Conservation (phyloP, 2,329 filamentous ascomycete species). For the Cladosporium cucumerinum region DNA sequence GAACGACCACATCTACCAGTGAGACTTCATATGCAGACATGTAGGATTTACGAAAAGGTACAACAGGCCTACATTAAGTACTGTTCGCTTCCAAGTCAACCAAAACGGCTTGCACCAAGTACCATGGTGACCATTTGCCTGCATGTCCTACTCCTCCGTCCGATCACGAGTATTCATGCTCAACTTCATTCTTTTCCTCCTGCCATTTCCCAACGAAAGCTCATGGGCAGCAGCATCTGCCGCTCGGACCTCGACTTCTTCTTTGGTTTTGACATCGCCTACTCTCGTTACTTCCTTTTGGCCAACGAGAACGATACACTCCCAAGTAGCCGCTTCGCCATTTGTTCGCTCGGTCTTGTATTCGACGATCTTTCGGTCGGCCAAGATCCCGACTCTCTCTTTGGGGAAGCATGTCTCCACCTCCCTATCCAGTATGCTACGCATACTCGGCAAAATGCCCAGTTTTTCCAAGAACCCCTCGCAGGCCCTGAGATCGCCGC, state of each 20-base stretch:
- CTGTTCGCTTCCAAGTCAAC: neutral
- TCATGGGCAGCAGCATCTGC: neutral
- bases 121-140: neutral
- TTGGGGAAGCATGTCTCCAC: constrained; percentile 62
- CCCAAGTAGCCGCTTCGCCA: constrained; percentile 23
- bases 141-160: neutral
- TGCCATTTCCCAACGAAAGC: neutral
- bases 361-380: constrained; percentile 50
- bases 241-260: constrained; percentile 30
- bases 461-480: constrained; percentile 57
- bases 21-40: neutral
- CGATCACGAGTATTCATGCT: neutral
- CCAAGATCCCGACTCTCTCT: constrained; percentile 62
- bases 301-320: constrained; percentile 37
- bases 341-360: constrained; percentile 43
- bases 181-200: neutral
- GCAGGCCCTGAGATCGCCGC: constrained; percentile 60
- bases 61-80: neutral
- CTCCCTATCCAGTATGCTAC: constrained; percentile 53
- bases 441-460: constrained; percentile 63
- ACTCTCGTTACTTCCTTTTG: constrained; percentile 33
- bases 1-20: neutral
- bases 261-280: constrained; percentile 33
- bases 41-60: neutral
- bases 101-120: neutral